Base-by-base conservation (phyloP, 192 early-diverging fungal genomes). In the Obelidium mucronatum region DNA sequence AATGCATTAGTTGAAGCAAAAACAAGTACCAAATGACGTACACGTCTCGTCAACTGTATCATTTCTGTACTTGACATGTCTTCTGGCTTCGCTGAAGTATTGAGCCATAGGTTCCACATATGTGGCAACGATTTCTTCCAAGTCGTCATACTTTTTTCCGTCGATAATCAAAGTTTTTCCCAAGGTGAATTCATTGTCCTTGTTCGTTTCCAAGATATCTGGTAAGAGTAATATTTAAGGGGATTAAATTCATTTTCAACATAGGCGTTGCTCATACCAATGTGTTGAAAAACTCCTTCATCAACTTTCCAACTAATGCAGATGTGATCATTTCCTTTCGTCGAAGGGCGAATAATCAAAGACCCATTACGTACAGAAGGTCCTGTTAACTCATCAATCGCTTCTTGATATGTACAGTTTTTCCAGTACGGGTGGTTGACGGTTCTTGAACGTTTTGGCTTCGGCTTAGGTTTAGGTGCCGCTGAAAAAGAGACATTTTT, bases 281-380 rank as follows among this genome's bases (percentile, higher is more conserved):
- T 86, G 75, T 98, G 96, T 81, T 96, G 93, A 84, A 89, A 96
- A 58, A 96, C 79, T 2, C 86, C 91, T 26, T 96, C 93, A 54
- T 85, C 92, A 5, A 96, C 90, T 77, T 98, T 97, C 93, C 94
- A 96, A 22, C 95, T 98, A 26, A 98, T 91, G 1, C 94, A 91
- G 17, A 99, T 86, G 74, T 96, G 95, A 80, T 95, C 90, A 28
- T 88, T 80, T n/a, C 95, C 95, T 17, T 92, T 91, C 5, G 93
- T 94, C 26, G 96, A 98, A 3, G 95, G 95, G 11, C 96, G 89
- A 66, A 99, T 93, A 2, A 99, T 92, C 22, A 92, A 80, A 52
- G 92, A 90, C 26, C 96, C 97, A 35, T 35, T 44, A 39, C 70
- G 56, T 15, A 85, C 80, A 24, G 84, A 85, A 34, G 92, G 85